phyloP scores from a whole-genome alignment of 2,329 filamentous ascomycete species.

The Colletotrichum sp. region DNA sequence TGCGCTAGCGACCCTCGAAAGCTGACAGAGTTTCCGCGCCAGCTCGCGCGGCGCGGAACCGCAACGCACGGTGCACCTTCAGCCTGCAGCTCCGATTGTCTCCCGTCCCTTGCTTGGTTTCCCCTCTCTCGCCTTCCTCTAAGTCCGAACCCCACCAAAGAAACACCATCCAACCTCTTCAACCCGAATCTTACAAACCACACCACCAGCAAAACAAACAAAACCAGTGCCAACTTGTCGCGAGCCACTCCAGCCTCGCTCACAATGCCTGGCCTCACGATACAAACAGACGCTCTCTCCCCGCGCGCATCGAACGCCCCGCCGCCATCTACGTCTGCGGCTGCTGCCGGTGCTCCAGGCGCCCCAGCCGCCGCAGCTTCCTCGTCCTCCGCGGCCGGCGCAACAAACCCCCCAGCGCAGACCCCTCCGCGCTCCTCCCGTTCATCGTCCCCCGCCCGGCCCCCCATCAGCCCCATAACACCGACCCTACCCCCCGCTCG shows the following conservation, averaged over 20 bases:
- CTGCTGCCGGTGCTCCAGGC: not conserved
- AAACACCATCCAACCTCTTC: not conserved
- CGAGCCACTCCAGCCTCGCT: constrained; percentile 4
- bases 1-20: not conserved
- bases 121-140: not conserved
- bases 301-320: constrained; percentile 25
- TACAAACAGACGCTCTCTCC: constrained; percentile 26
- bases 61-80: constrained; percentile 10
- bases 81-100: not conserved
- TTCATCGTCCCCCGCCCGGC: constrained; percentile 50
- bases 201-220: not conserved
- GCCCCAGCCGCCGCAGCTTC: not conserved
- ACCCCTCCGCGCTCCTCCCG: constrained; percentile 27
- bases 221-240: not conserved
- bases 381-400: not conserved
- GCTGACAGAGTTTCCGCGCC: constrained; percentile 8
- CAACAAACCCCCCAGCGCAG: constrained; percentile 1
- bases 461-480: constrained; percentile 61
- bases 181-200: not conserved
- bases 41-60: not conserved
- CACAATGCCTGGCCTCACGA: constrained; percentile 34
- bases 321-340: not conserved
- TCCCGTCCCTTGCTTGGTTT: not conserved
- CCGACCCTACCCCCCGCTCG: constrained; percentile 48
- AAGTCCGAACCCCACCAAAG: constrained; percentile 8